These are phyloP conservation scores for Fusarium gaditjirri DNA, from an alignment of 2,329 filamentous ascomycete species.

Conservation along the genomic window DNA sequence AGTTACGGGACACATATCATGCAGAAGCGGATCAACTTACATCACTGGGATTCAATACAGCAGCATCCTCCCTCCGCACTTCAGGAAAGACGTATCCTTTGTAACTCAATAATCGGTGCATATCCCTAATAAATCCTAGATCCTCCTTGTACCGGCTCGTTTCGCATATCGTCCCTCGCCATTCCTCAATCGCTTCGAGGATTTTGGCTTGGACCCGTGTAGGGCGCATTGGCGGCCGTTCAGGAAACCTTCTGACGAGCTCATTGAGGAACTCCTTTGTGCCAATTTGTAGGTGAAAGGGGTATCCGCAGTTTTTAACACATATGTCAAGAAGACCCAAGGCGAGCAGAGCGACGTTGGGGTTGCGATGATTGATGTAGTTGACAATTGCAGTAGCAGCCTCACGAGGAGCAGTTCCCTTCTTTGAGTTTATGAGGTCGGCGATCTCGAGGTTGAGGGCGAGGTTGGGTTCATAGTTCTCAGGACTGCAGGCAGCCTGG, in stretches of 20 bases:
- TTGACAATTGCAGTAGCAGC: conserved; percentile 92
- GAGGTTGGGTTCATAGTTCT: conserved; percentile 98
- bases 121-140: conserved; percentile 93
- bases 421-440: conserved; percentile 97
- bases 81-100: conserved; percentile 98
- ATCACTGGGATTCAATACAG: conserved; percentile 95
- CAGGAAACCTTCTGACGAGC: conserved; percentile 93
- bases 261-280: conserved; percentile 99
- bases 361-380: conserved; percentile 96
- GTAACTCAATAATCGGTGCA: conserved; percentile 95
- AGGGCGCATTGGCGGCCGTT: conserved; percentile 86
- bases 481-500: conserved; percentile 93
- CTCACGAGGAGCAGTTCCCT: conserved; percentile 94
- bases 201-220: conserved; percentile 92
- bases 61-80: conserved; percentile 90
- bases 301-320: conserved; percentile 99
- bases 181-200: conserved; percentile 96
- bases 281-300: conserved; percentile 97
- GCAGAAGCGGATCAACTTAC: conserved; percentile 65
- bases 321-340: conserved; percentile 96
- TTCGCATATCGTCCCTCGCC: conserved; percentile 97
- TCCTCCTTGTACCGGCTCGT: conserved; percentile 98
- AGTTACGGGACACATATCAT: conserved; percentile 53
- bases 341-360: conserved; percentile 91
- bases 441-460: conserved; percentile 96